Conservation (phyloP, 2,329 filamentous ascomycete species). For the Chaetomiaceae sp. region DNA sequence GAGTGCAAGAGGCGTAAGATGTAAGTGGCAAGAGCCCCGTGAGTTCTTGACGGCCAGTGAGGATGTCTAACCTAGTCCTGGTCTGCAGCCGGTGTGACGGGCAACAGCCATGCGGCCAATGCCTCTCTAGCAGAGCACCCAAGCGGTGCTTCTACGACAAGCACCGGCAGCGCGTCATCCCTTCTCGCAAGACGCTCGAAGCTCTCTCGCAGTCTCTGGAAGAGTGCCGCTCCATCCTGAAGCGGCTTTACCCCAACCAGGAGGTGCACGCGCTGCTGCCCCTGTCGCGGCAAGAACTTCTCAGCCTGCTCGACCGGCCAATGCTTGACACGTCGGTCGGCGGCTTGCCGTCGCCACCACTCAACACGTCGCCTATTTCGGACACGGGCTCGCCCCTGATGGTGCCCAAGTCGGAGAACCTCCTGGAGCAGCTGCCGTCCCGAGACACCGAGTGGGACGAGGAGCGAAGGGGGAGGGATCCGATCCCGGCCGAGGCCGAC, state of each 20-base stretch:
- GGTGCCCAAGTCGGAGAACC: slow-evolving; percentile 44
- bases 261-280: slow-evolving; percentile 46
- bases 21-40: slow-evolving; percentile 28
- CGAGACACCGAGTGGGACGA: slow-evolving; percentile 64
- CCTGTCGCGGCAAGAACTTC: slow-evolving; percentile 54
- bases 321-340: slow-evolving; percentile 32
- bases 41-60: not conserved
- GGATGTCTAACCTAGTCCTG: slow-evolving; percentile 24
- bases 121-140: slow-evolving; percentile 72
- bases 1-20: slow-evolving; percentile 78
- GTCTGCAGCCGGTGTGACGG: slow-evolving; percentile 62
- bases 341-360: slow-evolving; percentile 47
- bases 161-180: slow-evolving; percentile 68
- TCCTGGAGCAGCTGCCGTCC: slow-evolving; percentile 63
- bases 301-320: slow-evolving; percentile 49
- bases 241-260: slow-evolving; percentile 54
- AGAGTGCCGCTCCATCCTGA: slow-evolving; percentile 58
- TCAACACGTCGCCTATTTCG: slow-evolving; percentile 44
- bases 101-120: slow-evolving; percentile 74
- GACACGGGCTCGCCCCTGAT: slow-evolving; percentile 42
- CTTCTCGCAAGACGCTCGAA: slow-evolving; percentile 68
- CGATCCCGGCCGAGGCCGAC: slow-evolving; percentile 59
- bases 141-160: slow-evolving; percentile 78
- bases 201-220: slow-evolving; percentile 59
- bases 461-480: slow-evolving; percentile 46